Evolutionary conservation across 768 basidiomycete genomes (phyloP).

Genomic region (Agrocybe pediades): DNA sequence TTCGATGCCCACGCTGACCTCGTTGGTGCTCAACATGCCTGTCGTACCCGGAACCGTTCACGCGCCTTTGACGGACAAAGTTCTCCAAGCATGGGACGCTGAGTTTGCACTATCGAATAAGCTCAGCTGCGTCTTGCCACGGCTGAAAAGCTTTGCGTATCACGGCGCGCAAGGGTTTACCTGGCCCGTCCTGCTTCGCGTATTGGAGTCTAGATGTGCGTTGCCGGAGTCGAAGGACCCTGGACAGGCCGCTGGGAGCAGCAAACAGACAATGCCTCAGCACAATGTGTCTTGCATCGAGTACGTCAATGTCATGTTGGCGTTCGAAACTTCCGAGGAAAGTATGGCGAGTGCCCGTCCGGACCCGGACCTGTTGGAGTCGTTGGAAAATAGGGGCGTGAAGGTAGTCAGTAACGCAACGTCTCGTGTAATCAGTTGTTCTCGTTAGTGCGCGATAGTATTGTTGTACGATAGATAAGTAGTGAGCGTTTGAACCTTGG

Average conservation of each 20-base stretch:
- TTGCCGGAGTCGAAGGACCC: background rate
- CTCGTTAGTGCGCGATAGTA: no score
- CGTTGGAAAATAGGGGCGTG: background rate
- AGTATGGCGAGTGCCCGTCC: background rate
- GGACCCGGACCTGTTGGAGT: background rate
- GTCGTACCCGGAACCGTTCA: background rate
- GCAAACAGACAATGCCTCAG: background rate
- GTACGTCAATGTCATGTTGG: background rate
- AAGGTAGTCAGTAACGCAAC: background rate
- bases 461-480: no score
- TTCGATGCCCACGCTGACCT: slow-evolving; percentile 3
- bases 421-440: background rate
- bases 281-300: background rate
- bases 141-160: slow-evolving; percentile 6
- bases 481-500: no score
- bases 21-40: slow-evolving; percentile 6
- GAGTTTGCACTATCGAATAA: slow-evolving; percentile 8
- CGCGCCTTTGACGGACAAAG: slow-evolving; percentile 5
- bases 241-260: background rate
- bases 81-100: slow-evolving; percentile 7
- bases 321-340: slow-evolving; percentile 1
- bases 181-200: slow-evolving; percentile 5
- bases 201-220: slow-evolving; percentile 10
- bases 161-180: slow-evolving; percentile 11
- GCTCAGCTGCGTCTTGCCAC: slow-evolving; percentile 4